Base-by-base conservation (phyloP, 2,329 filamentous ascomycete species). In the Lachnum nothofagi region DNA sequence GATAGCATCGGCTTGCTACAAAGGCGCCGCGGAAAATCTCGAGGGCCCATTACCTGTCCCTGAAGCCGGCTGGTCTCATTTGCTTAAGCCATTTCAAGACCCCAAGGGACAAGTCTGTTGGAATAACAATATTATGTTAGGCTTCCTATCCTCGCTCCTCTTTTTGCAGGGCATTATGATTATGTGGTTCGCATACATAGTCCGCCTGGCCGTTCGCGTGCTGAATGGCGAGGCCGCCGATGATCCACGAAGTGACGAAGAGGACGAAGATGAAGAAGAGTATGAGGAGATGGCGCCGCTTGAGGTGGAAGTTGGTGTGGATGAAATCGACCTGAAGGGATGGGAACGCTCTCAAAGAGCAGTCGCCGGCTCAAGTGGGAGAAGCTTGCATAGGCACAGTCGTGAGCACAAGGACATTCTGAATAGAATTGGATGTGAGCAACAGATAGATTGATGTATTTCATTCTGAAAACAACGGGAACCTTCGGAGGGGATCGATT, bases 101-200 rank as follows among this genome's bases (percentile, higher is more conserved):
- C 73, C 83, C 10, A 73, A 82, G n/a, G 88, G 87, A 17, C 74
- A 79, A 1, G 79, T 95, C 43, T 94, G 89, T 75, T 93, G 83
- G 75, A 86, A 86, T 60, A 68, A 79, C 19, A 77, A 74, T 16
- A 79, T 95, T 60, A 82, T 83, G 60, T 85, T 79, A 75, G 73
- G 75, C n/a, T 96, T 95, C 71, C 72, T 95, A n/a, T 74, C 76
- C 4, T 76, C 88, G 41, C 79, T 96, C 3, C 72, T 91, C 10
- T 76, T 82, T 16, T 74, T 96, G 20, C 88, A 95, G 67, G 71
- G 76, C 20, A 77, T 96, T 44, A 88, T 86, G 27, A 73, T 94
- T 31, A 76, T 85, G 50, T 96, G 91, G 91, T 93, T 95, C 63
- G 76, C 75, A 53, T 85, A 94, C 80, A 94, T 95, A 57, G 69